These are phyloP conservation scores for Fusarium dimerum DNA, from an alignment of 2,329 filamentous ascomycete genomes.

Conservation along the genomic window DNA sequence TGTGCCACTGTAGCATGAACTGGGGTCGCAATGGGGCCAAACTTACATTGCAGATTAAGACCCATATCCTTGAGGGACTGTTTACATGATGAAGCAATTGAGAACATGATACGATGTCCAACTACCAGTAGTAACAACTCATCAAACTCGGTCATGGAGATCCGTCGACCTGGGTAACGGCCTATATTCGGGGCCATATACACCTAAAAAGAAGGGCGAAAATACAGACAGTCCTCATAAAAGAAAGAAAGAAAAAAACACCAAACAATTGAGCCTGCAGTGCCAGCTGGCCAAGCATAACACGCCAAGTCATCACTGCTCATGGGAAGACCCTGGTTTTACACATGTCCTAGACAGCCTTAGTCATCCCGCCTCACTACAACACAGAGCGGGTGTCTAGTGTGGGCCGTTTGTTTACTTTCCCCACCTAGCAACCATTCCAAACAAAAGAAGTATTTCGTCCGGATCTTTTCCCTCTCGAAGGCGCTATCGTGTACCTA, in stretches of 20 bases:
- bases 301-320: neutral
- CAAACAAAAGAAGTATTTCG: slow-evolving; percentile 25
- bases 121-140: neutral
- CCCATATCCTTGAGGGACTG: neutral
- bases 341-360: slow-evolving; percentile 3
- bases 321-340: neutral
- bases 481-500: neutral
- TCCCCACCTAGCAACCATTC: slow-evolving; percentile 40
- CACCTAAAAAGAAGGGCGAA: neutral
- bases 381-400: neutral
- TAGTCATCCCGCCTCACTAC: slow-evolving; percentile 23
- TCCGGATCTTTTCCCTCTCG: slow-evolving; percentile 14
- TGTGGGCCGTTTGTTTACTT: slow-evolving; percentile 38
- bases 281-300: neutral
- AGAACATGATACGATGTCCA: neutral
- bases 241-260: no score
- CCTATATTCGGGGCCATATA: neutral
- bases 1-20: neutral
- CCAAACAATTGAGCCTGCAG: neutral
- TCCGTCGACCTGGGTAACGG: neutral
- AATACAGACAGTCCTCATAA: neutral
- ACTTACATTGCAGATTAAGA: neutral
- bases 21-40: neutral
- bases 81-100: neutral
- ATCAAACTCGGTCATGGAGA: neutral